A percentile compares a stretch with the other conserved stretches of the same genome.
Evolutionary conservation across 306 rosid species (phyloP).

Genomic region (Bauhinia variegata): DNA sequence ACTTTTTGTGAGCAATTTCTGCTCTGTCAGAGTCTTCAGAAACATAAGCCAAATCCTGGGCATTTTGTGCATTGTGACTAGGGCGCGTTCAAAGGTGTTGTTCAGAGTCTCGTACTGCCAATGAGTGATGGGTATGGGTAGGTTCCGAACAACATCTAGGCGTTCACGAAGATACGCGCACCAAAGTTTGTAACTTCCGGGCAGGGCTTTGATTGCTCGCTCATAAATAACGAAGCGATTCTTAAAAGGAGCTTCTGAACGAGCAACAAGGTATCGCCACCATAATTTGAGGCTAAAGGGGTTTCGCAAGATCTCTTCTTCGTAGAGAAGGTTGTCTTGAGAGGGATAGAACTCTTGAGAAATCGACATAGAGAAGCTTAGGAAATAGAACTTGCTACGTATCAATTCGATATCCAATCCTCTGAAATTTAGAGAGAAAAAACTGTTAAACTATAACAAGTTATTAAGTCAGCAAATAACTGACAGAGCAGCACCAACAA

Average conservation of each 20-base stretch:
- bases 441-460: too few species aligned
- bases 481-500: too few species aligned
- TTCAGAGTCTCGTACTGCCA: constrained; percentile 65
- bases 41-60: constrained; percentile 89
- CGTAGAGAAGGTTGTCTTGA: constrained; percentile 81
- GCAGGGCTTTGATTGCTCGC: constrained; percentile 85
- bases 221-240: constrained; percentile 83
- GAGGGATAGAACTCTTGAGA: constrained; percentile 62
- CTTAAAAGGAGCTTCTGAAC: constrained; percentile 68
- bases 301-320: constrained; percentile 88
- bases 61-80: constrained; percentile 94
- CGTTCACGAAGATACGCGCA: constrained; percentile 90
- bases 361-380: constrained; percentile 28
- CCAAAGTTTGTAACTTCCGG: constrained; percentile 95
- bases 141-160: constrained; percentile 69
- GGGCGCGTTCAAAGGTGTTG: constrained; percentile 89
- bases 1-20: constrained; percentile 57
- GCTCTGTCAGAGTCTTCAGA: constrained; percentile 63
- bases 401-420: not conserved
- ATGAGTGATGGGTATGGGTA: constrained; percentile 69
- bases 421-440: too few species aligned
- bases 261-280: constrained; percentile 92
- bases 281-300: constrained; percentile 84
- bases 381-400: not conserved
- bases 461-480: too few species aligned